phyloP scores from a whole-genome alignment of 805 yeast species.

The Nakazawaea peltata region DNA sequence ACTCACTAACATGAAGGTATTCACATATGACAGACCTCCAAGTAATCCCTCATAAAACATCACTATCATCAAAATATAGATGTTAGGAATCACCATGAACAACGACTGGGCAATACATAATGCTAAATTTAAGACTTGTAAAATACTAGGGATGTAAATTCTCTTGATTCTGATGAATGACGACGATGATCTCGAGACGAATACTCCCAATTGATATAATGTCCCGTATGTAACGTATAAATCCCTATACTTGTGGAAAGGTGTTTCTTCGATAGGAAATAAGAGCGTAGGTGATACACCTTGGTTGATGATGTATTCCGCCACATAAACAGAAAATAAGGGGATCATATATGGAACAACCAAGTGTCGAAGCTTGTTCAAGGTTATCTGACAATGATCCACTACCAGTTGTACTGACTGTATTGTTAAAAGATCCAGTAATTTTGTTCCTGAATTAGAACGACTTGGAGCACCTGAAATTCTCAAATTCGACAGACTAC shows the following conservation, averaged over 20 bases:
- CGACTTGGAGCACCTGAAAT: not conserved
- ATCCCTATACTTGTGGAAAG: slow-evolving; percentile 68
- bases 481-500: not conserved
- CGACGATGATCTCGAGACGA: slow-evolving; percentile 82
- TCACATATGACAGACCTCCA: slow-evolving; percentile 88
- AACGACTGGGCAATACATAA: slow-evolving; percentile 60
- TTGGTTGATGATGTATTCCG: slow-evolving; percentile 87
- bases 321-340: slow-evolving; percentile 69
- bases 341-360: slow-evolving; percentile 76
- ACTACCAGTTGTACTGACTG: not conserved
- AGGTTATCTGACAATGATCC: slow-evolving; percentile 19
- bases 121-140: slow-evolving; percentile 60
- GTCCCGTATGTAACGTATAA: slow-evolving; percentile 89
- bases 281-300: slow-evolving; percentile 85
- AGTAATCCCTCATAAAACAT: slow-evolving; percentile 83
- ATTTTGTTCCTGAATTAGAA: too few species aligned
- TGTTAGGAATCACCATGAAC: slow-evolving; percentile 43
- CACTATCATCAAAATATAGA: slow-evolving; percentile 54
- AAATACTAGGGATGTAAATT: slow-evolving; percentile 52
- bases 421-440: not conserved
- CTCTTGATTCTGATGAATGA: slow-evolving; percentile 49
- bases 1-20: slow-evolving; percentile 73
- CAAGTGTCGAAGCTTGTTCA: slow-evolving; percentile 31
- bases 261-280: slow-evolving; percentile 64
- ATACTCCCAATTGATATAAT: slow-evolving; percentile 86